Evolutionary conservation across 169 alveolate species (phyloP), one percentile per base, ranked within the genome.

Genomic region (Neospora caninum): DNA sequence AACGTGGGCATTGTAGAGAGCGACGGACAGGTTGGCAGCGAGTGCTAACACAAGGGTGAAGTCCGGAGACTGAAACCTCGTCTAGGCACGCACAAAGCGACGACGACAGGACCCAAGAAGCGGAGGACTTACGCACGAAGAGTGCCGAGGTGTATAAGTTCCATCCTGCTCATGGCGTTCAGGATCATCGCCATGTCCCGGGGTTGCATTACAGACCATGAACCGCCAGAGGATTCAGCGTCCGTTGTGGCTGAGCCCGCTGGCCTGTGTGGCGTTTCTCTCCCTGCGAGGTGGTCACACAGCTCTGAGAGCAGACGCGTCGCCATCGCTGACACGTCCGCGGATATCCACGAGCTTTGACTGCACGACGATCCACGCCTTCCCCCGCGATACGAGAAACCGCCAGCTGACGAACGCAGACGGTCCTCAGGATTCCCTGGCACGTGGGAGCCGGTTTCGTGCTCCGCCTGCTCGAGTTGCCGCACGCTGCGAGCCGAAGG

Each of bases 111-210:
- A 49, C 58, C 58, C 4, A 49, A 4, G 58, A 13, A 49, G 58
- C 58, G 4, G 58, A 49, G 58, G 58, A 27, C 73, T 64, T 64
- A 64, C 73, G 73, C 73, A 22, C 20, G 31, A 7, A 64, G 73
- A 27, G 73, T 1, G 7, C n/a, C 31, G 7, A 13, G 73, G n/a
- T 64, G 73, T 64, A 64, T 6, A 64, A 64, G 73, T 27, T 64
- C 73, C 73, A 64, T 64, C n/a, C 73, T 64, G 73, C 73, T 64
- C 73, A 64, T 64, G 25, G 73, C 73, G n/a, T 64, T 64, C n/a
- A 64, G 73, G 25, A 64, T 64, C 73, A 64, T 64, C 73, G 73
- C 73, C 34, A 64, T 27, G 31, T 64, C 73, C 31, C 73, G 73
- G 34, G 73, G 73, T 27, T 64, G 73, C 73, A 64, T 16, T 27